Evolutionary conservation across 2,329 filamentous ascomycete genomes (phyloP).

Genomic region (Lachnellula hyalina): DNA sequence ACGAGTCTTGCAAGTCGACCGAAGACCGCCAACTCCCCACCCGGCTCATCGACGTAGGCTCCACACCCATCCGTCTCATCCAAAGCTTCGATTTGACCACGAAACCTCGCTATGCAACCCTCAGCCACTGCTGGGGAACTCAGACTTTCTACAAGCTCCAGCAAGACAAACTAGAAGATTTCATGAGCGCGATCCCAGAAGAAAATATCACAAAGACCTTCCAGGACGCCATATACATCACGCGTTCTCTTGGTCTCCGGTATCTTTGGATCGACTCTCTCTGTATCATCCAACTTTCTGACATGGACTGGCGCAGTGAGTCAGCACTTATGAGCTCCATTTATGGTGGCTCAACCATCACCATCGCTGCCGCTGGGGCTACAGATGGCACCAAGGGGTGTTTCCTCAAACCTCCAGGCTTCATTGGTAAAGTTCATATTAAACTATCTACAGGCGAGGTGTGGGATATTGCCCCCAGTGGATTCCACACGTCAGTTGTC

Average conservation of each 20-base stretch:
- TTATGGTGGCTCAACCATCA: conserved; percentile 10
- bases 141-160: conserved; percentile 4
- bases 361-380: conserved; percentile 10
- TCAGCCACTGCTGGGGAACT: conserved; percentile 21
- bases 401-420: conserved; percentile 3
- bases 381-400: conserved; percentile 10
- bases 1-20: conserved; percentile 1
- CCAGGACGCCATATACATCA: conserved; percentile 12
- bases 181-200: conserved; percentile 4
- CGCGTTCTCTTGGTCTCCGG: conserved; percentile 8
- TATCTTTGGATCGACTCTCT: conserved; percentile 21
- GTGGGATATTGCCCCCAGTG: background rate
- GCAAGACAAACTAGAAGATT: conserved; percentile 2
- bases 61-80: conserved; percentile 1
- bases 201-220: conserved; percentile 13
- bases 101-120: conserved; percentile 13
- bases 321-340: conserved; percentile 10
- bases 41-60: conserved; percentile 2
- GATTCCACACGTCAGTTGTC: background rate
- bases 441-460: background rate
- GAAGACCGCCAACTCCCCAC: conserved; percentile 3
- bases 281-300: conserved; percentile 15
- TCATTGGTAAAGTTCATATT: background rate
- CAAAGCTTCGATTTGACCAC: conserved; percentile 1
- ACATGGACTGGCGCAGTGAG: conserved; percentile 14